Percentiles rank a stretch among this genome's conserved stretches.
These are phyloP conservation scores for Mollisia scopiformis DNA, from an alignment of 2,329 filamentous ascomycete species.

Conservation along the genomic window DNA sequence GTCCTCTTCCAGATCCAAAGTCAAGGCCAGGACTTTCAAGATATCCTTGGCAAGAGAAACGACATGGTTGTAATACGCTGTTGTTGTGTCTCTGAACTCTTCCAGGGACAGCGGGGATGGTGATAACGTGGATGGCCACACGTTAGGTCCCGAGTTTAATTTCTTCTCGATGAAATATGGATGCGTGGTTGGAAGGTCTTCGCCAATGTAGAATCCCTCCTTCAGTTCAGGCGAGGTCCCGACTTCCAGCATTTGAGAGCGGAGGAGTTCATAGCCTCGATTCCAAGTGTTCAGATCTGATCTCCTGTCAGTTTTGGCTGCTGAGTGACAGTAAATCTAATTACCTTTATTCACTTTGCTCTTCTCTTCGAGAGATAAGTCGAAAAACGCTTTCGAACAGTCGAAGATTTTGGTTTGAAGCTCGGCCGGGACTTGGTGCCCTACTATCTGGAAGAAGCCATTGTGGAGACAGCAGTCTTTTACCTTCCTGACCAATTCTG, in stretches of 20 bases:
- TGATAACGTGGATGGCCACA: constrained; percentile 40
- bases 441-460: constrained; percentile 55
- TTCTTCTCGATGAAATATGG: constrained; percentile 34
- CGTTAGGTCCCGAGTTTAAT: constrained; percentile 45
- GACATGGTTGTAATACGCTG: constrained; percentile 44
- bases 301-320: neutral
- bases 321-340: neutral
- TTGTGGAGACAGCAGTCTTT: constrained; percentile 47
- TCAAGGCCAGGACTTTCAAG: constrained; percentile 44
- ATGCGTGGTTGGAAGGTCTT: constrained; percentile 43
- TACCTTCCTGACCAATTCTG: constrained; percentile 38
- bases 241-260: constrained; percentile 47
- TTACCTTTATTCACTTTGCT: constrained; percentile 33
- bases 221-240: constrained; percentile 48
- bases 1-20: constrained; percentile 40
- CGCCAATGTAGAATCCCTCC: constrained; percentile 44
- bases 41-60: constrained; percentile 44
- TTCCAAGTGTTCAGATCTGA: constrained; percentile 42
- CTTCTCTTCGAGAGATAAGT: constrained; percentile 48
- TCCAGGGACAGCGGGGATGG: constrained; percentile 9
- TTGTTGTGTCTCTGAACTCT: constrained; percentile 40
- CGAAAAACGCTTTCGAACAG: constrained; percentile 47
- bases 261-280: constrained; percentile 51
- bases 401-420: constrained; percentile 45
- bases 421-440: constrained; percentile 44